phyloP scores from a whole-genome alignment of 2,329 filamentous ascomycete genomes.

The Colletotrichum caudatum region DNA sequence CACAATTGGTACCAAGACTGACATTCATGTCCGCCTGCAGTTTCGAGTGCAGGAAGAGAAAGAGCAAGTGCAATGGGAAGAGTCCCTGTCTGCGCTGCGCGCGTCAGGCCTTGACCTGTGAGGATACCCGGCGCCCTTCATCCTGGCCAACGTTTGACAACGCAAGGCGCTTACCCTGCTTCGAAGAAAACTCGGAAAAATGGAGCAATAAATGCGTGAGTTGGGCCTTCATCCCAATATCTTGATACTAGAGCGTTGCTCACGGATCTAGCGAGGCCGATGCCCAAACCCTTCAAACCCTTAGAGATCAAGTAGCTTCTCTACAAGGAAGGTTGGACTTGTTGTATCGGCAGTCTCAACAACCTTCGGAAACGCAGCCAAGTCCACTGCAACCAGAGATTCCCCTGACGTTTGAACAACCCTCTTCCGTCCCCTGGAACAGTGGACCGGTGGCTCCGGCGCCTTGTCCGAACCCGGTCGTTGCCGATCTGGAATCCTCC shows the following conservation, averaged over 20 bases:
- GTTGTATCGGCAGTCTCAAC: conserved; percentile 12
- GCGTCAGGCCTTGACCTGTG: conserved; percentile 34
- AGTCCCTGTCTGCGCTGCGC: conserved; percentile 34
- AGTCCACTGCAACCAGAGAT: not conserved
- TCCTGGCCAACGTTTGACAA: not conserved
- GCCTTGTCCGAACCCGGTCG: not conserved
- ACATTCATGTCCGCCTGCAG: conserved; percentile 7
- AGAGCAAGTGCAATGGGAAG: conserved; percentile 39
- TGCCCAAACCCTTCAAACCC: conserved; percentile 10
- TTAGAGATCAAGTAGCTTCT: conserved; percentile 33
- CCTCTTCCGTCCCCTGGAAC: not conserved
- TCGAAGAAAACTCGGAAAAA: conserved; percentile 25
- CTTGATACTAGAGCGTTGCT: not conserved
- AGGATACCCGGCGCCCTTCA: not conserved
- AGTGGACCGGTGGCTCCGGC: not conserved
- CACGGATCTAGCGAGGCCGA: not conserved
- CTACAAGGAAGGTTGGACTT: conserved; percentile 15
- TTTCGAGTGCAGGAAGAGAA: conserved; percentile 34
- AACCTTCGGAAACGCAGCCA: not conserved
- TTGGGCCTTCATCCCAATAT: not conserved
- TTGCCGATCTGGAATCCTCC: not conserved
- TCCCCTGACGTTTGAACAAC: not conserved
- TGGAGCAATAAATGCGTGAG: conserved; percentile 1
- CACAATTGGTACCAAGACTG: not conserved
- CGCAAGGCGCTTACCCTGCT: conserved; percentile 22